Conservation (phyloP, 805 yeast species). For the Metschnikowia sp. region DNA sequence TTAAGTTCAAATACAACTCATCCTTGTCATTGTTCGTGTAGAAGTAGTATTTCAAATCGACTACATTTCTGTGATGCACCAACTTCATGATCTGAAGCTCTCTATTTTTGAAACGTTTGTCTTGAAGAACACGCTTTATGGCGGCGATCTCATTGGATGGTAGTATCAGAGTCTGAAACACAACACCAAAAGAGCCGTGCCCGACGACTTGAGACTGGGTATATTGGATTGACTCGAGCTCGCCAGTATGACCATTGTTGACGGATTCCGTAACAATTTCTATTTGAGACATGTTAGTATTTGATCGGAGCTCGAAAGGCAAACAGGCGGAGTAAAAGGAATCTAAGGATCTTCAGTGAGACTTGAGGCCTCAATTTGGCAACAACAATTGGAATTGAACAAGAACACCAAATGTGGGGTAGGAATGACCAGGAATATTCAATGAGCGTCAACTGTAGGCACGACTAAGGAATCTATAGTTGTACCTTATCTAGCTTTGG, state of each 20-base stretch:
- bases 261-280: conserved; percentile 60
- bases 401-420: too few species aligned
- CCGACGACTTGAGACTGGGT: conserved; percentile 89
- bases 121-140: conserved; percentile 94
- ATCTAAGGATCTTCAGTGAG: too few species aligned
- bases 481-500: too few species aligned
- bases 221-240: conserved; percentile 59
- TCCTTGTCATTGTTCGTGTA: conserved; percentile 69
- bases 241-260: conserved; percentile 69
- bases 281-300: conserved; percentile 44
- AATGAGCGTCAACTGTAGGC: too few species aligned
- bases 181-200: conserved; percentile 99
- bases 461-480: too few species aligned
- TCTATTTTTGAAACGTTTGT: conserved; percentile 88
- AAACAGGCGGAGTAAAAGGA: too few species aligned
- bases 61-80: conserved; percentile 81
- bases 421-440: too few species aligned
- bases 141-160: conserved; percentile 83
- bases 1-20: conserved; percentile 83
- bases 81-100: conserved; percentile 94
- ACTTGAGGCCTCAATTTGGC: too few species aligned
- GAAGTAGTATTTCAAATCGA: conserved; percentile 82
- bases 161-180: conserved; percentile 78
- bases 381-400: too few species aligned
- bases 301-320: neutral